Evolutionary conservation across 805 yeast genomes (phyloP).

Genomic region (Saccharomycopsis sp.): DNA sequence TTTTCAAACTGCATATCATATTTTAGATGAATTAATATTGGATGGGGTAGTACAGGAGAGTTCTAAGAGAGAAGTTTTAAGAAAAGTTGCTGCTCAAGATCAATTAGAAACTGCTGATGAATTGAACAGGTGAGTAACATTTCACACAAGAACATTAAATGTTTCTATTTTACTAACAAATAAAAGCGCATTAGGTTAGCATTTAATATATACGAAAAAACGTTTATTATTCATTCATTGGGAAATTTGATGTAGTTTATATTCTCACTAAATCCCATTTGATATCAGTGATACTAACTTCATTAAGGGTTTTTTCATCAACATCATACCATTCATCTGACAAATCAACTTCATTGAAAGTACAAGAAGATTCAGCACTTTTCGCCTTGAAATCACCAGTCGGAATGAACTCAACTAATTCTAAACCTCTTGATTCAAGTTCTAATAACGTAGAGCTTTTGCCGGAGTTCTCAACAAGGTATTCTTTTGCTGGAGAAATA

Average conservation of each 20-base stretch:
- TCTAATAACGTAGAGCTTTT: slow-evolving; percentile 47
- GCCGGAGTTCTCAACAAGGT: slow-evolving; percentile 34
- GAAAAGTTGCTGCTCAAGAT: slow-evolving; percentile 77
- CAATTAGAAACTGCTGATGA: slow-evolving; percentile 77
- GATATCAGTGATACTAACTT: slow-evolving; percentile 75
- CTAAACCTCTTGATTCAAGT: slow-evolving; percentile 84
- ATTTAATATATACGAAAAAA: neutral
- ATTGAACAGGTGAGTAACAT: slow-evolving; percentile 29
- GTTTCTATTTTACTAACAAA: neutral
- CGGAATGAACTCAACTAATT: slow-evolving; percentile 60
- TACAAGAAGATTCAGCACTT: slow-evolving; percentile 45
- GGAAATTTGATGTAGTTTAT: neutral
- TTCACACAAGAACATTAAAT: neutral
- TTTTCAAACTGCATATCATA: slow-evolving; percentile 87
- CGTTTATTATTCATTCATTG: neutral
- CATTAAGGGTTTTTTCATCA: slow-evolving; percentile 75
- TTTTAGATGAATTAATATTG: slow-evolving; percentile 80
- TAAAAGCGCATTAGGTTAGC: neutral
- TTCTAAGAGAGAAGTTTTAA: slow-evolving; percentile 70
- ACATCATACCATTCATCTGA: slow-evolving; percentile 94
- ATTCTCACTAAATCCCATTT: slow-evolving; percentile 37
- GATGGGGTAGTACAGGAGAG: slow-evolving; percentile 87
- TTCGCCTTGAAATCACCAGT: slow-evolving; percentile 52
- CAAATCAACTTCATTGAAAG: slow-evolving; percentile 48
- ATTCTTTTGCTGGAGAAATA: slow-evolving; percentile 24